Evolutionary conservation across 108 stramenopile species (phyloP).

Genomic region (Heterococcus sp.): DNA sequence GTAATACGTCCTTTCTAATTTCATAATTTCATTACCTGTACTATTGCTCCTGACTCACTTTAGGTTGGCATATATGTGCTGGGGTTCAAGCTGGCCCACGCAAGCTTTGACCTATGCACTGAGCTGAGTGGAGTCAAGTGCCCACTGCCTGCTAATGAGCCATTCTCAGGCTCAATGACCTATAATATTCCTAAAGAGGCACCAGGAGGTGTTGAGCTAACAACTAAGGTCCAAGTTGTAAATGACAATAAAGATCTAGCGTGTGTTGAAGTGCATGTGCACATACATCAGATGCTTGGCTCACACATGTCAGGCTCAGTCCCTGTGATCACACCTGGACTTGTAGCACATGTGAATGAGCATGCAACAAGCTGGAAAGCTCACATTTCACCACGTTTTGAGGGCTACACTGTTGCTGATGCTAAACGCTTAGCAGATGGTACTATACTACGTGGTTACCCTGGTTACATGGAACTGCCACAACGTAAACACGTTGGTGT

Average conservation of each 20-base stretch:
- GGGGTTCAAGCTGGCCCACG: not conserved
- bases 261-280: not conserved
- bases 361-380: constrained; percentile 1
- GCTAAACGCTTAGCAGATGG: not conserved
- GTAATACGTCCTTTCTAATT: not conserved
- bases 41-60: not conserved
- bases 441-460: not conserved
- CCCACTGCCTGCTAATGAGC: not conserved
- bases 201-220: not conserved
- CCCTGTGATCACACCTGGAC: not conserved
- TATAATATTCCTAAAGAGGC: not conserved
- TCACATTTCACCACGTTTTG: constrained; percentile 5
- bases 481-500: not conserved
- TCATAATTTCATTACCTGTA: not conserved
- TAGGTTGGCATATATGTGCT: not conserved
- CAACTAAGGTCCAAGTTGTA: not conserved
- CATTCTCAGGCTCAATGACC: not conserved
- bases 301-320: not conserved
- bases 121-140: constrained; percentile 7
- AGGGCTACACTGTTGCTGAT: constrained; percentile 1
- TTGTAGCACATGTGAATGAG: not conserved
- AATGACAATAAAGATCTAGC: not conserved
- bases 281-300: not conserved
- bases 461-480: not conserved
- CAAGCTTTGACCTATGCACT: constrained; percentile 16